phyloP scores from a whole-genome alignment of 2,329 filamentous ascomycete genomes.

The Alternaria arborescens region DNA sequence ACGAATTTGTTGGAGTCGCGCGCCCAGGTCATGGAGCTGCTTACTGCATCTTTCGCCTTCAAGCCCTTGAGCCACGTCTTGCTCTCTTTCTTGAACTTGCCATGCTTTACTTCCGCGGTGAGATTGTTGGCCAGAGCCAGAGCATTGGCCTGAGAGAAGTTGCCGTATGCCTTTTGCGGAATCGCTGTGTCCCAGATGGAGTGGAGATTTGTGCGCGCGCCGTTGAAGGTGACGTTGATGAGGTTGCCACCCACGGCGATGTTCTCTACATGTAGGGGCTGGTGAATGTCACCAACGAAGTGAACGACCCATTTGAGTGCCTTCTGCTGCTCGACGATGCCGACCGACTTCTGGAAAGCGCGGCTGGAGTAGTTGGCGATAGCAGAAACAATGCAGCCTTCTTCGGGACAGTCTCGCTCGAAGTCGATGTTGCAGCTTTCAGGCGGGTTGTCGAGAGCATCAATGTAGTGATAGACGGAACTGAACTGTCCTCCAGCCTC shows the following conservation, averaged over 20 bases:
- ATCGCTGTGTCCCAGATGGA: constrained; percentile 57
- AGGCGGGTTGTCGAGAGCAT: constrained; percentile 60
- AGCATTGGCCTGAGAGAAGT: constrained; percentile 51
- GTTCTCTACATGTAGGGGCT: constrained; percentile 70
- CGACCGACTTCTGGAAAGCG: constrained; percentile 43
- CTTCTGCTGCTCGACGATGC: constrained; percentile 49
- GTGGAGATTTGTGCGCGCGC: constrained; percentile 54
- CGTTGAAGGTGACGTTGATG: constrained; percentile 56
- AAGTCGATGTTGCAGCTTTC: constrained; percentile 58
- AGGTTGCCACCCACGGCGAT: constrained; percentile 55
- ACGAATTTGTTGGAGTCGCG: constrained; percentile 55
- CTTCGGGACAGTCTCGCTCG: constrained; percentile 60
- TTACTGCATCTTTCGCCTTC: constrained; percentile 46
- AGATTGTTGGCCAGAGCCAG: constrained; percentile 51
- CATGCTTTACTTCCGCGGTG: constrained; percentile 50
- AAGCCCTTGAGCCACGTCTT: constrained; percentile 50
- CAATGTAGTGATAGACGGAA: constrained; percentile 61
- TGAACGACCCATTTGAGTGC: constrained; percentile 61
- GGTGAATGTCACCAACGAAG: constrained; percentile 76
- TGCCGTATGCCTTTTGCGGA: constrained; percentile 53
- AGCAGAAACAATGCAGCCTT: constrained; percentile 62
- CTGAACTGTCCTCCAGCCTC: constrained; percentile 59
- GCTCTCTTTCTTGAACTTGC: constrained; percentile 46
- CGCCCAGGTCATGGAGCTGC: constrained; percentile 54
- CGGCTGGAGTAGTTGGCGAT: constrained; percentile 60